Base-by-base conservation (phyloP, 2,329 filamentous ascomycete genomes). In the Colletotrichum navitas region DNA sequence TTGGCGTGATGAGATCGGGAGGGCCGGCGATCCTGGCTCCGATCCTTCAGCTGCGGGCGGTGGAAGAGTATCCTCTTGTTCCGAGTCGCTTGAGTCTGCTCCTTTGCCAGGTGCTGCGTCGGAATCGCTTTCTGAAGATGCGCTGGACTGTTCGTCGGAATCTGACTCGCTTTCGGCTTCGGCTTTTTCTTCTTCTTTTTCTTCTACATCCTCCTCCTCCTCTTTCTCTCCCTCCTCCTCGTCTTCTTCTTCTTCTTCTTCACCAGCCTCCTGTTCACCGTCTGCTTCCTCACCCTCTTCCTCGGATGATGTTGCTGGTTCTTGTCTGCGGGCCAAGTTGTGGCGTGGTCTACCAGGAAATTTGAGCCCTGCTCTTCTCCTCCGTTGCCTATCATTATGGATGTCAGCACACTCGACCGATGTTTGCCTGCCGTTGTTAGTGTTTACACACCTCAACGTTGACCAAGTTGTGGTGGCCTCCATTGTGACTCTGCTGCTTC, bases 321-420 rank as follows among this genome's bases (percentile, higher is more conserved):
- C 39, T 52, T 54, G 59, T 3, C 43, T 61, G 24, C 59, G 69
- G 47, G 41, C 32, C 1, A 72, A 26, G 54, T 63, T 69, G 54
- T 72, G 69, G 14, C 69, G 69, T 10, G 59, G 69, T 11, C 69
- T 72, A 4, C 69, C 69, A 5, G 69, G 52, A 34, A 72, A 72
- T 34, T 32, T 68, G 7, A 54, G 47, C 16, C 45, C 69, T 26
- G 47, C 11, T 43, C 68, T 63, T 29, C 69, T 64, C 60, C 69
- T 64, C 24, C 65, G 59, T 49, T 69, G 65, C 32, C 69, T 72
- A 6, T 26, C 2, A 10, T 26, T 2, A 10, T 5, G 18, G 1
- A 10, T 21, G 47, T 71, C 18, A 71, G 56, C 43, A 58, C 18
- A 11, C 43, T 26, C 8, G 18, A 21, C 5, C 3, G 12, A 18